These are phyloP conservation scores for Hypoxylon subgilvum DNA, from an alignment of 495 filamentous ascomycete species.

Conservation along the genomic window DNA sequence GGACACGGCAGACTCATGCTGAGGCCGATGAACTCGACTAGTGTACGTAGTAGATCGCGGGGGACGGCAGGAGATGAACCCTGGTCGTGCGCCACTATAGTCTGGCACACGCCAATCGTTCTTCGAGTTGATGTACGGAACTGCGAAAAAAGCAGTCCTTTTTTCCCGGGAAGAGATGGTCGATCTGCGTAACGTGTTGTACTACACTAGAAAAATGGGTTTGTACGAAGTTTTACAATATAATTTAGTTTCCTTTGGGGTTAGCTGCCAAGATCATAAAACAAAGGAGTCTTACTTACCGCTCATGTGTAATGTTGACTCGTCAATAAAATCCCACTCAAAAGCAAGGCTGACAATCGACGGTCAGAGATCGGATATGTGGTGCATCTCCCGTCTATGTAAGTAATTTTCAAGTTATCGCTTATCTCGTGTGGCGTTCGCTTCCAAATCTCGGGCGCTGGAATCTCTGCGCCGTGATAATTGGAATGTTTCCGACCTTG, in stretches of 20 bases:
- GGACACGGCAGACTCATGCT: conserved; percentile 7
- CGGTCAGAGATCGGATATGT: too few relatives aligned
- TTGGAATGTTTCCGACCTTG: too few relatives aligned
- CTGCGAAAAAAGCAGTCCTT: conserved; percentile 13
- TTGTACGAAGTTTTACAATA: too few relatives aligned
- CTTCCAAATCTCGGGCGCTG: conserved; percentile 6
- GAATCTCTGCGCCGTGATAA: not conserved
- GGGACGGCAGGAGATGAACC: conserved; percentile 16
- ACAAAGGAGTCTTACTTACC: not conserved
- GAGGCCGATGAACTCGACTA: conserved; percentile 30
- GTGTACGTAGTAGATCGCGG: conserved; percentile 33
- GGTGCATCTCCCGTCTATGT: not conserved
- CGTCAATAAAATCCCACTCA: not conserved
- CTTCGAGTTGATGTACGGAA: not conserved
- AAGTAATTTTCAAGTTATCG: conserved; percentile 18
- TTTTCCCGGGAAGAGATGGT: conserved; percentile 4
- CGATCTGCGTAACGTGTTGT: not conserved
- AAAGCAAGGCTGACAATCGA: too few relatives aligned
- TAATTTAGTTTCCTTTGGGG: too few relatives aligned
- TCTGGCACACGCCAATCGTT: conserved; percentile 33
- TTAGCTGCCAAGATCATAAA: too few relatives aligned
- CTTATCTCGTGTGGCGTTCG: conserved; percentile 35
- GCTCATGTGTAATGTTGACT: not conserved
- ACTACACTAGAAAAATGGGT: not conserved
- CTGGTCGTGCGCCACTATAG: conserved; percentile 20